A percentile compares a stretch with the other conserved stretches of the same genome.
Conservation (phyloP, 2,329 filamentous ascomycete genomes). For the Akanthomyces uredinophilus region DNA sequence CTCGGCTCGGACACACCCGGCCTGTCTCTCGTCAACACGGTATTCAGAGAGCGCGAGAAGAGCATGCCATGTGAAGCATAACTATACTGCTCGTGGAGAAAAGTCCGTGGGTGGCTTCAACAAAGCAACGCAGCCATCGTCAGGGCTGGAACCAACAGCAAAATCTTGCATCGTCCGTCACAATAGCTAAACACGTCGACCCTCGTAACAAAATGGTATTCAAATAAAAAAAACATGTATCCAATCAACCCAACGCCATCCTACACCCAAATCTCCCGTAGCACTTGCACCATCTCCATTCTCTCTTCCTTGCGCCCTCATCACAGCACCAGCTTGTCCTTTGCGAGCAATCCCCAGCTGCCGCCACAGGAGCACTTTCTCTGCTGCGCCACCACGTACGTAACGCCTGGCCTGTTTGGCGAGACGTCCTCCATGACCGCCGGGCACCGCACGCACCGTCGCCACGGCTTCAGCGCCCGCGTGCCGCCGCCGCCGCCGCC, state of each 20-base stretch:
- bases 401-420: constrained; percentile 43
- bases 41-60: background rate
- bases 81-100: background rate
- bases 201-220: background rate
- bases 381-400: constrained; percentile 51
- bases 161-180: background rate
- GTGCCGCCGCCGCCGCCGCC: constrained; percentile 15
- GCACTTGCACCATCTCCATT: background rate
- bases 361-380: constrained; percentile 52
- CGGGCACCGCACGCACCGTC: constrained; percentile 51
- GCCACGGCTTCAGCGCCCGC: constrained; percentile 26
- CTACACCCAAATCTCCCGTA: background rate
- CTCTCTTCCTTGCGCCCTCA: background rate
- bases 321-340: constrained; percentile 22
- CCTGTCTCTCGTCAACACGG: background rate
- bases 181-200: background rate
- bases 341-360: constrained; percentile 43
- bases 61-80: background rate
- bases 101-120: background rate
- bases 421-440: constrained; percentile 60
- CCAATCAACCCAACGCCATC: background rate
- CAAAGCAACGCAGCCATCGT: background rate
- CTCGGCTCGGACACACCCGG: no score
- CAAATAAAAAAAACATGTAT: background rate
- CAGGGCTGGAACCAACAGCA: background rate